Percentiles rank a stretch among this genome's conserved stretches.
Evolutionary conservation across 768 basidiomycete genomes (phyloP).

Genomic region (Tephrocybe sp.): DNA sequence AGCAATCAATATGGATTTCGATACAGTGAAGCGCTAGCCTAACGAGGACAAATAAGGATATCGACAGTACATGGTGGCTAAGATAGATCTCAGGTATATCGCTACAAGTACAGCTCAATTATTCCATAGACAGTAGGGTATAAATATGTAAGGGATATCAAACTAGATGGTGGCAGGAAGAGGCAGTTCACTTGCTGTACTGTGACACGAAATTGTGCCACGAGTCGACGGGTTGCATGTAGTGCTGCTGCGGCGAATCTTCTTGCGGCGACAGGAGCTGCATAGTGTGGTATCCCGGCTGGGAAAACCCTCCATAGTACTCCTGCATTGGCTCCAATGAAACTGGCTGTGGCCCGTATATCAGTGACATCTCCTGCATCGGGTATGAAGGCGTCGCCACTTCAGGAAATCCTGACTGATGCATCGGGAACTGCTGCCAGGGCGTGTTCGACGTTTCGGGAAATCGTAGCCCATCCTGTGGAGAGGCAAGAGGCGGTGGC

Average conservation of each 20-base stretch:
- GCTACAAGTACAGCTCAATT: slow-evolving; percentile 17
- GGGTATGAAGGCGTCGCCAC: slow-evolving; percentile 13
- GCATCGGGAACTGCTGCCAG: slow-evolving; percentile 36
- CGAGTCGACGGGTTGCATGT: slow-evolving; percentile 33
- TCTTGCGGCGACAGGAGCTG: slow-evolving; percentile 28
- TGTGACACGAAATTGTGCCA: slow-evolving; percentile 52
- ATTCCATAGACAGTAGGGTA: slow-evolving; percentile 10
- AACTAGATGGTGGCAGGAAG: neutral
- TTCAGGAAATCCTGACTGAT: slow-evolving; percentile 32
- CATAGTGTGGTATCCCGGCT: slow-evolving; percentile 20
- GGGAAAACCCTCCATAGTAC: slow-evolving; percentile 32
- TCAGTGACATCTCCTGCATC: slow-evolving; percentile 16
- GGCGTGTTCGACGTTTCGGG: slow-evolving; percentile 16
- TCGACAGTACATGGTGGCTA: slow-evolving; percentile 8
- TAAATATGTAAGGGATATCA: neutral
- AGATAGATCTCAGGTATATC: slow-evolving; percentile 15
- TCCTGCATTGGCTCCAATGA: slow-evolving; percentile 29
- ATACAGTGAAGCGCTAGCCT: slow-evolving; percentile 12
- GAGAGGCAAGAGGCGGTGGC: slow-evolving; percentile 32
- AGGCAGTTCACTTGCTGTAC: slow-evolving; percentile 28
- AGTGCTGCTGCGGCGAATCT: slow-evolving; percentile 32
- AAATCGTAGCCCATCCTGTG: slow-evolving; percentile 18
- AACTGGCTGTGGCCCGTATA: slow-evolving; percentile 20
- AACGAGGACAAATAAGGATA: slow-evolving; percentile 32
- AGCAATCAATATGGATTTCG: neutral